A percentile compares a stretch with the other conserved stretches of the same genome.
phyloP scores from a whole-genome alignment of 176 grass and related monocot genomes.

The Musa beccarii region DNA sequence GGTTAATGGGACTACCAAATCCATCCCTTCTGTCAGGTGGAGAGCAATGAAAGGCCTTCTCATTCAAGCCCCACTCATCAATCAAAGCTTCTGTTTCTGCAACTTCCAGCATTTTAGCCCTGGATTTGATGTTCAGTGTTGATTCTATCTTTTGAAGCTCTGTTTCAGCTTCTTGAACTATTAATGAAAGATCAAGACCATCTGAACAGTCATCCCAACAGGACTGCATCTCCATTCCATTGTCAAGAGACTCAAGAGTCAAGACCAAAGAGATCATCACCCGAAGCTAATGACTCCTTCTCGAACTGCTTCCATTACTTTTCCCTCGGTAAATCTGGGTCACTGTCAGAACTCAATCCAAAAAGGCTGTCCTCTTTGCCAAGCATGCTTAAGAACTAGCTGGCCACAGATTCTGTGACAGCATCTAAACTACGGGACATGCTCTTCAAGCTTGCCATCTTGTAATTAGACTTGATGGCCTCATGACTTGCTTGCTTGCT shows the following conservation, averaged over 20 bases:
- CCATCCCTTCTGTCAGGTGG: slow-evolving; percentile 47
- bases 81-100: slow-evolving; percentile 80
- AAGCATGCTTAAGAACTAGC: slow-evolving; percentile 85
- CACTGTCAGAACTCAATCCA: slow-evolving; percentile 53
- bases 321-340: slow-evolving; percentile 65
- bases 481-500: slow-evolving; percentile 35
- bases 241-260: slow-evolving; percentile 10
- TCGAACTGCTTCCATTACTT: slow-evolving; percentile 78
- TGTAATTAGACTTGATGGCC: slow-evolving; percentile 30
- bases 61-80: slow-evolving; percentile 65
- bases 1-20: slow-evolving; percentile 69
- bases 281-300: slow-evolving; percentile 58
- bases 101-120: slow-evolving; percentile 62
- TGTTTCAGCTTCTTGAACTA: slow-evolving; percentile 58
- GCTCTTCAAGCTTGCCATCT: slow-evolving; percentile 23
- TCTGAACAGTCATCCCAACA: slow-evolving; percentile 27
- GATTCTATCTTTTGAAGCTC: slow-evolving; percentile 50
- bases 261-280: slow-evolving; percentile 49
- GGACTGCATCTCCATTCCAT: slow-evolving; percentile 19
- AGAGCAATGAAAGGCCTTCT: slow-evolving; percentile 62
- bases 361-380: slow-evolving; percentile 60
- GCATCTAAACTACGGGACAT: slow-evolving; percentile 58
- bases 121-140: slow-evolving; percentile 28
- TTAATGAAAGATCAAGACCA: slow-evolving; percentile 53
- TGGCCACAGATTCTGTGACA: slow-evolving; percentile 59